Conservation (phyloP, 805 yeast genomes). For the Cyberlindnera nakhonratchasimensis region DNA sequence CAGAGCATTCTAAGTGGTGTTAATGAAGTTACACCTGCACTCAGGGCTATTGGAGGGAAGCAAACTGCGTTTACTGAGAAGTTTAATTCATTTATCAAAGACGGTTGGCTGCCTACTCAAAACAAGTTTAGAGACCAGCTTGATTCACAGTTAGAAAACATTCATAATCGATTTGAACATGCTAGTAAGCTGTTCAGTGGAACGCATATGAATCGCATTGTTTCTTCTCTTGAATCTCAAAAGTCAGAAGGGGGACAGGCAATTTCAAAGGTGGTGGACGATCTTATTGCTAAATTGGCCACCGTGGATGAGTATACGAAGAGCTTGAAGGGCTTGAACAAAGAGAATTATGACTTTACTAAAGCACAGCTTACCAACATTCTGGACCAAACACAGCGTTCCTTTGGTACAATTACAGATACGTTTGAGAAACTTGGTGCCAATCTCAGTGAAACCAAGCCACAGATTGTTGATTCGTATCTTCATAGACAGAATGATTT, state of each 20-base stretch:
- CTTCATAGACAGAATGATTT: slow-evolving; percentile 11
- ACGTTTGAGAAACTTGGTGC: slow-evolving; percentile 14
- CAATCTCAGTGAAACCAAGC: slow-evolving; percentile 13
- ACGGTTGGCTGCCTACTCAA: slow-evolving; percentile 20
- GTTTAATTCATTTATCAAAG: slow-evolving; percentile 13
- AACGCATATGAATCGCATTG: slow-evolving; percentile 20
- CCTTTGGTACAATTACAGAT: slow-evolving; percentile 14
- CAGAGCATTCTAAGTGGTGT: slow-evolving; percentile 7
- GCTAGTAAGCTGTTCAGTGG: slow-evolving; percentile 16
- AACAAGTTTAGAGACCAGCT: slow-evolving; percentile 12
- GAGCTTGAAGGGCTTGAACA: slow-evolving; percentile 14
- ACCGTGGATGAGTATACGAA: slow-evolving; percentile 11
- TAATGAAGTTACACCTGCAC: slow-evolving; percentile 11
- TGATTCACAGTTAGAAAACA: background rate
- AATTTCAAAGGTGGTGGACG: slow-evolving; percentile 1
- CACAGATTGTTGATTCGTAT: slow-evolving; percentile 20
- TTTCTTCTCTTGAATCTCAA: slow-evolving; percentile 18
- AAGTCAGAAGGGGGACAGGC: slow-evolving; percentile 1
- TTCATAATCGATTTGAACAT: background rate
- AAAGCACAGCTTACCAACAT: slow-evolving; percentile 15
- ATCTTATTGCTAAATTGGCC: slow-evolving; percentile 12
- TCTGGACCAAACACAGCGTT: slow-evolving; percentile 11
- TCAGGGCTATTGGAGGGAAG: slow-evolving; percentile 9
- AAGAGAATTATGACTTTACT: slow-evolving; percentile 17
- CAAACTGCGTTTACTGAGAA: slow-evolving; percentile 16